phyloP scores from a whole-genome alignment of 2,329 filamentous ascomycete genomes.

The Aspergillus aculeatus region DNA sequence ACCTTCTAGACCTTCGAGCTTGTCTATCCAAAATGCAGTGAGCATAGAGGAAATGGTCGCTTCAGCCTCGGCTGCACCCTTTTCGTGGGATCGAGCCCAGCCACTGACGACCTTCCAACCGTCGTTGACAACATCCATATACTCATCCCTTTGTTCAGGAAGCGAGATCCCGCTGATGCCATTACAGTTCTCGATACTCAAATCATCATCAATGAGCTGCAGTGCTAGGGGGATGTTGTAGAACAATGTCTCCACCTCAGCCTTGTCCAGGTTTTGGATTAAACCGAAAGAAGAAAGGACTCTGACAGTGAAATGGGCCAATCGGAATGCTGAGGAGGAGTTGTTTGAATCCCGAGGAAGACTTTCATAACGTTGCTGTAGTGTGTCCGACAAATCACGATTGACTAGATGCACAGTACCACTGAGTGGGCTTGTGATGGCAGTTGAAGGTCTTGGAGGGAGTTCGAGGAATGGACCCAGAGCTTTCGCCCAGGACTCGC shows the following conservation, averaged over 20 bases:
- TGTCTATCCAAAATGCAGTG: constrained; percentile 35
- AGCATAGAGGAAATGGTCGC: constrained; percentile 25
- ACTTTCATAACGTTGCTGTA: constrained; percentile 26
- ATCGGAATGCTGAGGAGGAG: constrained; percentile 70
- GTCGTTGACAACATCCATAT: constrained; percentile 53
- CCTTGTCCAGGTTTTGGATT: constrained; percentile 31
- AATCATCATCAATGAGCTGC: constrained; percentile 60
- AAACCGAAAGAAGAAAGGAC: constrained; percentile 52
- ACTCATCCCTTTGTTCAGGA: constrained; percentile 52
- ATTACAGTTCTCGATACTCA: constrained; percentile 57
- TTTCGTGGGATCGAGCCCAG: constrained; percentile 38
- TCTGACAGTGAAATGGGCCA: constrained; percentile 67
- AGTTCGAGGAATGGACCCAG: constrained; percentile 53
- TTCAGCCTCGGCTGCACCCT: constrained; percentile 12
- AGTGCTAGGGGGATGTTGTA: constrained; percentile 54
- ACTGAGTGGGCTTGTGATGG: constrained; percentile 70
- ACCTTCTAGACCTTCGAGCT: constrained; percentile 31
- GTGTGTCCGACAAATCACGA: constrained; percentile 25
- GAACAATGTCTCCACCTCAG: constrained; percentile 43
- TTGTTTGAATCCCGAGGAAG: constrained; percentile 65
- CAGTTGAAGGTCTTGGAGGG: constrained; percentile 56
- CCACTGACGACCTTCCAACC: constrained; percentile 49
- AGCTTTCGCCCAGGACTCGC: constrained; percentile 64
- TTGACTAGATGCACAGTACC: constrained; percentile 67
- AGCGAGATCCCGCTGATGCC: constrained; percentile 51